Percentiles rank a stretch among this genome's conserved stretches.
These are phyloP conservation scores for Erythrobasidium hasegawianum DNA, from an alignment of 1,284 basidiomycete genomes.

Conservation along the genomic window DNA sequence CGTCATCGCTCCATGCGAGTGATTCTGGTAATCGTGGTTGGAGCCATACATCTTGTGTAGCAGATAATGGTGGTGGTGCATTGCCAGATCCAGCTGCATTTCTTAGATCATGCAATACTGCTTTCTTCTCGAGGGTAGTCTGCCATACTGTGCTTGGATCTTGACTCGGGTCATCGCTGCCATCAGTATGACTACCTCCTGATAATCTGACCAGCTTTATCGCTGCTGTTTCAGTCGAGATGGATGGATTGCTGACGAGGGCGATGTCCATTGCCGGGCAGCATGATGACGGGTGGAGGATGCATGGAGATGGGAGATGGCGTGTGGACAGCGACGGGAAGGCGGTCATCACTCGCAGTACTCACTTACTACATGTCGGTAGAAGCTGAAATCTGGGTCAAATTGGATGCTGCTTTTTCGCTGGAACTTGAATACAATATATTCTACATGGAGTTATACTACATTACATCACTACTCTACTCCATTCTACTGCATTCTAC, in stretches of 20 bases:
- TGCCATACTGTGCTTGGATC: constrained; percentile 29
- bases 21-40: constrained; percentile 24
- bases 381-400: too few relatives aligned
- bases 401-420: too few relatives aligned
- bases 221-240: constrained; percentile 4
- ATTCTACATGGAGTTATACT: too few relatives aligned
- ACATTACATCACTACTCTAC: too few relatives aligned
- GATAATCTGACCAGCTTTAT: constrained; percentile 29
- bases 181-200: constrained; percentile 4
- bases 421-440: too few relatives aligned
- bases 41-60: constrained; percentile 3
- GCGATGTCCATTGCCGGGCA: constrained; percentile 36
- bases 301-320: constrained; percentile 7
- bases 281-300: constrained; percentile 22
- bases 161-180: background rate
- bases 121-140: constrained; percentile 10
- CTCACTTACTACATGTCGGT: too few relatives aligned
- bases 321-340: constrained; percentile 24
- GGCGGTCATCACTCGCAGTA: background rate
- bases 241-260: constrained; percentile 21
- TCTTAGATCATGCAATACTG: constrained; percentile 3
- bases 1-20: constrained; percentile 29
- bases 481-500: too few relatives aligned
- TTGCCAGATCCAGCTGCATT: background rate
- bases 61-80: background rate